Conservation (phyloP, 345 rosid species). For the Euclidium syriacum region DNA sequence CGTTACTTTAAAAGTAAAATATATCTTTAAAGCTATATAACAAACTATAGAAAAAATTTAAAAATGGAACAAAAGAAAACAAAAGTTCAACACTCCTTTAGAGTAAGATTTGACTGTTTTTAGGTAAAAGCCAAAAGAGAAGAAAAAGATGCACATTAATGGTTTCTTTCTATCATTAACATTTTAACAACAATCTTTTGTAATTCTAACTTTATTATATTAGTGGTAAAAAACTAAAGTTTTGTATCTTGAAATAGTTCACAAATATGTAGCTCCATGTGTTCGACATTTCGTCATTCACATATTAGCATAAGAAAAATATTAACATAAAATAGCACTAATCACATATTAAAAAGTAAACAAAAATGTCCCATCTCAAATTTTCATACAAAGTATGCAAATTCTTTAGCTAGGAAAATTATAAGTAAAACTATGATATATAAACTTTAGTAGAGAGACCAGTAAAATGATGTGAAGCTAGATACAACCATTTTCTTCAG, state of each 20-base stretch:
- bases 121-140: not conserved
- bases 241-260: not conserved
- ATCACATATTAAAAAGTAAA: too few species aligned
- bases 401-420: not conserved
- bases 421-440: not conserved
- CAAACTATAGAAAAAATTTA: too few species aligned
- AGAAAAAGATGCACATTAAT: not conserved
- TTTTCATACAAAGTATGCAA: not conserved
- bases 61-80: not conserved
- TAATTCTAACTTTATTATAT: not conserved
- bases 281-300: not conserved
- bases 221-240: not conserved
- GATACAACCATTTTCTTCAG: slow-evolving; percentile 26
- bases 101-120: not conserved
- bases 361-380: not conserved
- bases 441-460: slow-evolving; percentile 6
- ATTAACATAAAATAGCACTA: too few species aligned
- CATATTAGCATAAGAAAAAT: too few species aligned
- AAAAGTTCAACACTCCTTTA: not conserved
- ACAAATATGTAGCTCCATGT: not conserved
- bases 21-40: too few species aligned
- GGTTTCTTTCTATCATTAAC: not conserved
- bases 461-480: slow-evolving; percentile 2
- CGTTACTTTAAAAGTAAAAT: not conserved
- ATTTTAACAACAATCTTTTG: not conserved